These are phyloP conservation scores for Prunus armeniaca DNA, from an alignment of 306 rosid species.

Conservation along the genomic window DNA sequence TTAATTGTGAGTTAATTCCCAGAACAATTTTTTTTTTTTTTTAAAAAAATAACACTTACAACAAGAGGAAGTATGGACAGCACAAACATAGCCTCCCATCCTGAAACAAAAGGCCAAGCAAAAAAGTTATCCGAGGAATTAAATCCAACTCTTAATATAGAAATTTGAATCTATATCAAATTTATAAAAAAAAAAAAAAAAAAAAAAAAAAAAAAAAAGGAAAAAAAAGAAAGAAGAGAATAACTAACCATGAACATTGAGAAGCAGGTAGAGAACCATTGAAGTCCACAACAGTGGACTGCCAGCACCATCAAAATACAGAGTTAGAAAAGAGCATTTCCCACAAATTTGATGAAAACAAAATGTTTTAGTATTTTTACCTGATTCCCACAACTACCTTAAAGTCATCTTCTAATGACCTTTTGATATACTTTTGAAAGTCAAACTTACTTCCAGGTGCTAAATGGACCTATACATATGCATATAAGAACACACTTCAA, in stretches of 20 bases:
- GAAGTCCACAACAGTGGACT: conserved; percentile 91
- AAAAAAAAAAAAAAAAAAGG: not conserved
- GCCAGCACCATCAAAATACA: conserved; percentile 32
- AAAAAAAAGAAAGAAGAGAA: not conserved
- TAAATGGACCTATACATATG: conserved; percentile 65
- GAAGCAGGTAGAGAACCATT: conserved; percentile 76
- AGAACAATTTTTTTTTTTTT: no score
- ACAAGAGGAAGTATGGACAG: conserved; percentile 71
- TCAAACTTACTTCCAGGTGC: conserved; percentile 93
- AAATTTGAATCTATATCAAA: no score
- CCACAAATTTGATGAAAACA: not conserved
- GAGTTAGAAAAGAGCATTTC: not conserved
- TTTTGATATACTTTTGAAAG: conserved; percentile 90
- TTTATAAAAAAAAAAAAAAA: not conserved
- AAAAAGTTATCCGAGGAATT: no score
- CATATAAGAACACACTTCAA: not conserved
- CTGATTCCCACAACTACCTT: conserved; percentile 97
- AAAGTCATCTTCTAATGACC: conserved; percentile 95
- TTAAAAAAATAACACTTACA: conserved; percentile 41
- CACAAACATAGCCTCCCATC: conserved; percentile 67
- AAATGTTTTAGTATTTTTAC: conserved; percentile 29
- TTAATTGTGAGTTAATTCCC: no score
- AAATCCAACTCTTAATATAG: not conserved
- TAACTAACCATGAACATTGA: conserved; percentile 78
- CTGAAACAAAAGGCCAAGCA: conserved; percentile 35